phyloP scores from a whole-genome alignment of 331 rosid genomes.

The Pyracantha coccinea region DNA sequence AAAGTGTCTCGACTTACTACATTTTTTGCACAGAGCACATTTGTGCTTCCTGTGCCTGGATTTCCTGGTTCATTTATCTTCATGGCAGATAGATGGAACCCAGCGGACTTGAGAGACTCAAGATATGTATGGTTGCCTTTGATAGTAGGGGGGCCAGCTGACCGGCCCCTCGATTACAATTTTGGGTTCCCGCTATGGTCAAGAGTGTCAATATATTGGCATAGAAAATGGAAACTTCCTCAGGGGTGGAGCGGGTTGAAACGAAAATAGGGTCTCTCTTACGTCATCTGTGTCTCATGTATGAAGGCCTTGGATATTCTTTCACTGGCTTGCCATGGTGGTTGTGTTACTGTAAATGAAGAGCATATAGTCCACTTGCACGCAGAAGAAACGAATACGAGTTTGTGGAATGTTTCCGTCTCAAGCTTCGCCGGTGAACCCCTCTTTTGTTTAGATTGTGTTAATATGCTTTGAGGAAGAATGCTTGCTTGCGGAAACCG shows the following conservation, averaged over 20 bases:
- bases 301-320: conserved; percentile 22
- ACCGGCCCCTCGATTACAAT: conserved; percentile 73
- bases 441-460: conserved; percentile 18
- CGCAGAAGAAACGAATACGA: conserved; percentile 9
- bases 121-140: conserved; percentile 95
- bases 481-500: conserved; percentile 9
- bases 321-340: conserved; percentile 24
- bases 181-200: conserved; percentile 95
- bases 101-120: conserved; percentile 77
- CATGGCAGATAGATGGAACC: conserved; percentile 96
- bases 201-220: conserved; percentile 93
- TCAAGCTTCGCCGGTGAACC: conserved; percentile 15
- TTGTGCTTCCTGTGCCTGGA: conserved; percentile 67
- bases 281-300: not conserved
- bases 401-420: conserved; percentile 10
- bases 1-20: conserved; percentile 63
- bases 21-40: conserved; percentile 93
- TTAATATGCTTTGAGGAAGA: conserved; percentile 27
- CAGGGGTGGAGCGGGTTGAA: conserved; percentile 46
- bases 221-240: conserved; percentile 87
- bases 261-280: conserved; percentile 17
- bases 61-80: conserved; percentile 60
- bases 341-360: conserved; percentile 9
- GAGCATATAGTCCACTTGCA: conserved; percentile 13
- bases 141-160: conserved; percentile 80